Conservation (phyloP, 345 rosid species). For the Anastatica hierochuntica region DNA sequence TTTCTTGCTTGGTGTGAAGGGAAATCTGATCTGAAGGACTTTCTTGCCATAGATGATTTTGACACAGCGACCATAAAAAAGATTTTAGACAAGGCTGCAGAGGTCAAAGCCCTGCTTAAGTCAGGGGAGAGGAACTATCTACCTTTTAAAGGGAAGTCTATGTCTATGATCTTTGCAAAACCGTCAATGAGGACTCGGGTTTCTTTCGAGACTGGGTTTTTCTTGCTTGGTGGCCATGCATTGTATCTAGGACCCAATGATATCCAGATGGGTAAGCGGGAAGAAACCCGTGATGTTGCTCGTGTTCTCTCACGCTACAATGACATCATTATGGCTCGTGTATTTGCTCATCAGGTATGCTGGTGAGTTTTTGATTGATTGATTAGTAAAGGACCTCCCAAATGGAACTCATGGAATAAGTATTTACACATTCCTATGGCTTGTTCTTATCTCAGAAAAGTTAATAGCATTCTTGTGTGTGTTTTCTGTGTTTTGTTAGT, state of each 20-base stretch:
- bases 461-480: no score
- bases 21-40: constrained; percentile 45
- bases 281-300: constrained; percentile 93
- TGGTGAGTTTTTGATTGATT: constrained; percentile 43
- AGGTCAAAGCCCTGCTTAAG: constrained; percentile 72
- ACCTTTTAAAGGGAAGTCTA: constrained; percentile 86
- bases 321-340: constrained; percentile 91
- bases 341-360: constrained; percentile 98
- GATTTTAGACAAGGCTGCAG: constrained; percentile 65
- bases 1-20: constrained; percentile 31
- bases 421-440: not conserved
- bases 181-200: constrained; percentile 98
- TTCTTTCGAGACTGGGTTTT: constrained; percentile 93
- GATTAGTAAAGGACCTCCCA: no score
- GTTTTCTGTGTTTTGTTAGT: no score
- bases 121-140: constrained; percentile 72
- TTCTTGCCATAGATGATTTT: constrained; percentile 73
- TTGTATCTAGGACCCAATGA: constrained; percentile 82
- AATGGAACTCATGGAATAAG: no score
- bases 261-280: constrained; percentile 94
- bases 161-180: constrained; percentile 95
- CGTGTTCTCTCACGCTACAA: constrained; percentile 85
- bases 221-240: constrained; percentile 94
- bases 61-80: constrained; percentile 63
- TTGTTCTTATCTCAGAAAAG: not conserved